phyloP scores from a whole-genome alignment of 1,284 basidiomycete species.

The Ustanciosporium gigantosporum region DNA sequence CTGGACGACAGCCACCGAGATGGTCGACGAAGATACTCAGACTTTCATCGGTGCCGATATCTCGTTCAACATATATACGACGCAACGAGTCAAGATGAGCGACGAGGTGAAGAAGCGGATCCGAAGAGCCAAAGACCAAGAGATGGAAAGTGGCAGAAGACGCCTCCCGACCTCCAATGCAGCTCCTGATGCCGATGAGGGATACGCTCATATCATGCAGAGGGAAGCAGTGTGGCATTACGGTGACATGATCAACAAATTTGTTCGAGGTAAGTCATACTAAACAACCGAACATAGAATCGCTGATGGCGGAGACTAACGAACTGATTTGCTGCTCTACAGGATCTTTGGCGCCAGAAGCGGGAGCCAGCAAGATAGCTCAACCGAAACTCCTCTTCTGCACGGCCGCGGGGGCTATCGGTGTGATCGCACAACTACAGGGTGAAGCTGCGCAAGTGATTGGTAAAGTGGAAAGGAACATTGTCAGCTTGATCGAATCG shows the following conservation, averaged over 20 bases:
- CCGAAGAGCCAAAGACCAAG: slow-evolving; percentile 18
- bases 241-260: slow-evolving; percentile 56
- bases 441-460: slow-evolving; percentile 17
- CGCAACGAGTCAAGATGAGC: slow-evolving; percentile 35
- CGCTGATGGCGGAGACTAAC: too few species aligned
- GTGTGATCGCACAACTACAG: slow-evolving; percentile 33
- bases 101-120: slow-evolving; percentile 27
- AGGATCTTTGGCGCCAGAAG: slow-evolving; percentile 16
- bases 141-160: slow-evolving; percentile 8
- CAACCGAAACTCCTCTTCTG: slow-evolving; percentile 36
- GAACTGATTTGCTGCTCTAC: neutral
- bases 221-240: slow-evolving; percentile 51
- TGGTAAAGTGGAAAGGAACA: slow-evolving; percentile 44
- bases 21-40: slow-evolving; percentile 38
- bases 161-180: neutral
- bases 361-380: slow-evolving; percentile 4
- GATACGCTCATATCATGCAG: slow-evolving; percentile 48
- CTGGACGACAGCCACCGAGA: slow-evolving; percentile 54
- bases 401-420: slow-evolving; percentile 52
- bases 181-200: neutral
- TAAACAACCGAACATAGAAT: too few species aligned
- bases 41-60: slow-evolving; percentile 57
- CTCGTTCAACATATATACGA: slow-evolving; percentile 55
- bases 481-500: slow-evolving; percentile 18
- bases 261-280: slow-evolving; percentile 28